Conservation (phyloP, 2,329 filamentous ascomycete genomes). For the Trichoderma brevicompactum region DNA sequence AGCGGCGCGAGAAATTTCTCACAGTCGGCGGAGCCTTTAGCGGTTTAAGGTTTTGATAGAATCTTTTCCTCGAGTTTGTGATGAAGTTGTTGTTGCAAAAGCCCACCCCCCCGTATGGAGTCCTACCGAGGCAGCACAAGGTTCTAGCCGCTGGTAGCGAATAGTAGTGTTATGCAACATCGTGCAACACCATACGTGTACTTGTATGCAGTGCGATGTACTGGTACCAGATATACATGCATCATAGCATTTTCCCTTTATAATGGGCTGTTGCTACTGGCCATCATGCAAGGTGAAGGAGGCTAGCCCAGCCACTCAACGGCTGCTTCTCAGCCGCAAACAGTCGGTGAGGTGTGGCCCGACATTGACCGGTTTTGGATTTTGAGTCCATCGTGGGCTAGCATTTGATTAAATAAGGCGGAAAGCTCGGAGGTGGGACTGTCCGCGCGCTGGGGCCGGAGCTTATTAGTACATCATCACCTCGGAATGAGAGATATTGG, state of each 20-base stretch:
- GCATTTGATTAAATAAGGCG: conserved; percentile 9
- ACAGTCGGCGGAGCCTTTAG: conserved; percentile 2
- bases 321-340: conserved; percentile 24
- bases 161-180: neutral
- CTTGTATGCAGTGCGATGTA: neutral
- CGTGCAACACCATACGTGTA: neutral
- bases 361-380: conserved; percentile 20
- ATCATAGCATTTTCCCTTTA: conserved; percentile 11
- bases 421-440: conserved; percentile 18
- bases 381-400: conserved; percentile 9
- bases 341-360: conserved; percentile 24
- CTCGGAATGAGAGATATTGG: neutral
- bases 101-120: no score
- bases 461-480: neutral
- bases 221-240: conserved; percentile 1
- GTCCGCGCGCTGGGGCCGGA: neutral
- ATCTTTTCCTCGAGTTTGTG: neutral
- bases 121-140: neutral
- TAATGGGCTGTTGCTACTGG: conserved; percentile 21
- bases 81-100: neutral
- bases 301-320: conserved; percentile 16
- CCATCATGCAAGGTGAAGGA: conserved; percentile 8
- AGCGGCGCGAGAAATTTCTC: conserved; percentile 18
- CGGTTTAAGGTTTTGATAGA: conserved; percentile 19
- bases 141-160: neutral